A percentile compares a stretch with the other conserved stretches of the same genome.
These are phyloP conservation scores for Saccharomyces pastorianus DNA, from an alignment of 1,139 yeast genomes.

Conservation along the genomic window DNA sequence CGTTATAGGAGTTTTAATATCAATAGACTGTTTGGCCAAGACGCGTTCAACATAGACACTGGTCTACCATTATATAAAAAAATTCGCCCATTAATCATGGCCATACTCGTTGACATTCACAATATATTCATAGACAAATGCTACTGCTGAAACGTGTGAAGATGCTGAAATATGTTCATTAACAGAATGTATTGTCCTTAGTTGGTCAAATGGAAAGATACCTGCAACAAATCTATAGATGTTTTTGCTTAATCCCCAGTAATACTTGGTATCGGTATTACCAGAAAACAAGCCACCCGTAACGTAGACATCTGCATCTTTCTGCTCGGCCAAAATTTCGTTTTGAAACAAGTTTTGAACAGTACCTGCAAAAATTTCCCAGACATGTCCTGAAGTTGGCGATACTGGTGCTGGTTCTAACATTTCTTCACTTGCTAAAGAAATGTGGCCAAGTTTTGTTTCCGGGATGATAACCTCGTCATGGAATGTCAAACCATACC, in stretches of 20 bases:
- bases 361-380: conserved; percentile 49
- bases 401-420: conserved; percentile 51
- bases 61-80: neutral
- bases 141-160: conserved; percentile 49
- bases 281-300: conserved; percentile 68
- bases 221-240: conserved; percentile 47
- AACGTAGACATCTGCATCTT: conserved; percentile 37
- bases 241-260: conserved; percentile 63
- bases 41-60: neutral
- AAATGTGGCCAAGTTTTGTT: conserved; percentile 33
- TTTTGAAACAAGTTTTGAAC: conserved; percentile 43
- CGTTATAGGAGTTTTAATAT: neutral
- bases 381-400: conserved; percentile 39
- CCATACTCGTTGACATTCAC: conserved; percentile 30
- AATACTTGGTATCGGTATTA: conserved; percentile 76
- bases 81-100: neutral
- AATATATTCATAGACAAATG: conserved; percentile 51
- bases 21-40: neutral
- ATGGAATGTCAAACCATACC: conserved; percentile 38
- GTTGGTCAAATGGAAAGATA: conserved; percentile 14
- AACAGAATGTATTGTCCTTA: conserved; percentile 43
- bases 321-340: conserved; percentile 24
- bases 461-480: conserved; percentile 18
- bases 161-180: conserved; percentile 48
- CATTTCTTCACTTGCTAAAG: conserved; percentile 32